A percentile compares a stretch with the other conserved stretches of the same genome.
Evolutionary conservation across 345 rosid genomes (phyloP).

Genomic region (Ailanthus altissimus): DNA sequence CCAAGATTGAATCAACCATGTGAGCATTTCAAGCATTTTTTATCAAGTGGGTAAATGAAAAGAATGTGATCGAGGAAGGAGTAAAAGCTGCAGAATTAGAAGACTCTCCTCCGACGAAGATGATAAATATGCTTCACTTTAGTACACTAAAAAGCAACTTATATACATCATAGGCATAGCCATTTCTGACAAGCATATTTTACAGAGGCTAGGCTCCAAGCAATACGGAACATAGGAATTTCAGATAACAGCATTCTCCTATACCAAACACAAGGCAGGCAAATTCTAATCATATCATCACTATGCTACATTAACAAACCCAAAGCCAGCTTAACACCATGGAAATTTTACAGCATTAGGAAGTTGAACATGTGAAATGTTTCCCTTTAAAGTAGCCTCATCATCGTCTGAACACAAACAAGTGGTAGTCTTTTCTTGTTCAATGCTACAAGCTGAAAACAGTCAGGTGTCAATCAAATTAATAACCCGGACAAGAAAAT

Average conservation of each 20-base stretch:
- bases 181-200: neutral
- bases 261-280: neutral
- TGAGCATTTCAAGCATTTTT: neutral
- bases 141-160: neutral
- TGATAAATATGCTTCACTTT: conserved; percentile 1
- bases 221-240: neutral
- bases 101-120: neutral
- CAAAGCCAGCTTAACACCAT: neutral
- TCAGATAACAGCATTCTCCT: neutral
- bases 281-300: neutral
- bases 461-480: neutral
- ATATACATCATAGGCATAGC: neutral
- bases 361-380: neutral
- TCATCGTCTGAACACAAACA: conserved; percentile 19
- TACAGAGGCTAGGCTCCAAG: neutral
- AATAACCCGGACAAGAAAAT: neutral
- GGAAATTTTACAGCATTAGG: neutral
- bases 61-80: neutral
- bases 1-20: neutral
- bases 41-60: neutral
- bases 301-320: neutral
- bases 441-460: conserved; percentile 29
- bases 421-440: conserved; percentile 23
- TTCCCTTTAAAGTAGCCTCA: conserved; percentile 10
- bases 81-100: neutral